Conservation (phyloP, 495 filamentous ascomycete genomes). For the Cairneyella variabilis region DNA sequence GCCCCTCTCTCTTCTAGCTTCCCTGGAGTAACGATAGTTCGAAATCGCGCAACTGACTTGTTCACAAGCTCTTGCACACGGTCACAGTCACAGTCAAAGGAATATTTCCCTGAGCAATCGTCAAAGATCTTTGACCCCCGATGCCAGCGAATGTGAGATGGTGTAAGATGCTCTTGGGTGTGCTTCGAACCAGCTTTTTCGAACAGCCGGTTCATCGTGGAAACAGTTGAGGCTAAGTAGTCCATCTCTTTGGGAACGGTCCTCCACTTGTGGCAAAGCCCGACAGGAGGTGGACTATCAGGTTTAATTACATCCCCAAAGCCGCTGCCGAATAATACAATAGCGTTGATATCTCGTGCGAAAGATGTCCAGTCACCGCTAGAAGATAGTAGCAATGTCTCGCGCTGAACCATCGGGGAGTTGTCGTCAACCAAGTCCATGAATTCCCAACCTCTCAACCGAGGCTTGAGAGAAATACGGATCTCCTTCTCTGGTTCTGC, state of each 20-base stretch:
- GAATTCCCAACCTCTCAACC: neutral
- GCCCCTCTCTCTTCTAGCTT: neutral
- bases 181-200: neutral
- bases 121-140: neutral
- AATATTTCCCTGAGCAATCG: neutral
- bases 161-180: neutral
- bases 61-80: neutral
- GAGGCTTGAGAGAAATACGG: neutral
- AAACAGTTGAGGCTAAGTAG: neutral
- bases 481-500: neutral
- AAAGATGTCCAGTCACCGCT: neutral
- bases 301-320: neutral
- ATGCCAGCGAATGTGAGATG: neutral
- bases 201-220: neutral
- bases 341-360: neutral
- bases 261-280: constrained; percentile 3
- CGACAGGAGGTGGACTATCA: too few relatives aligned
- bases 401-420: neutral
- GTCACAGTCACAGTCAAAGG: neutral
- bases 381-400: neutral
- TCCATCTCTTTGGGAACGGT: constrained; percentile 1
- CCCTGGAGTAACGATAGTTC: neutral
- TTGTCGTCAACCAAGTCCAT: neutral
- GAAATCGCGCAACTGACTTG: neutral
- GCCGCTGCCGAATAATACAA: neutral